Evolutionary conservation across 306 rosid genomes (phyloP).

Genomic region (Oemleria cerasiformis): DNA sequence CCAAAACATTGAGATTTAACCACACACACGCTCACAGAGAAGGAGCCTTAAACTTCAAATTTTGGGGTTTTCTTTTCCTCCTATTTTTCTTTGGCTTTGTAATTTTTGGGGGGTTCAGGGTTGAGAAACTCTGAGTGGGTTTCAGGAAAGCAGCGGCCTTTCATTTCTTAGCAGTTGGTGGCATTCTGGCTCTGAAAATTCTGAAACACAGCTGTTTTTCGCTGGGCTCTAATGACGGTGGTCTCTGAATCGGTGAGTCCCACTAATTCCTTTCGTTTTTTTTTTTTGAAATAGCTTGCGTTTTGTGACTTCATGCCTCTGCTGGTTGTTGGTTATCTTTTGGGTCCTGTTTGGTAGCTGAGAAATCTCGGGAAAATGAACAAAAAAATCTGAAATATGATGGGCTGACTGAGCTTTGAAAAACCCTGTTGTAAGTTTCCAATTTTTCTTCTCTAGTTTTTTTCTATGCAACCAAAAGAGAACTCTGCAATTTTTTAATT

Average conservation of each 20-base stretch:
- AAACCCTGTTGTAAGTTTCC: neutral
- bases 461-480: neutral
- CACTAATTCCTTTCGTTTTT: neutral
- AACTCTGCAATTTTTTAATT: neutral
- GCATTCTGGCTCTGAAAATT: conserved; percentile 2
- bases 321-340: neutral
- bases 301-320: neutral
- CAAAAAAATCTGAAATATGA: neutral
- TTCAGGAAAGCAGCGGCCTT: neutral
- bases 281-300: neutral
- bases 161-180: neutral
- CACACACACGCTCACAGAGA: too few relatives aligned
- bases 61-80: neutral
- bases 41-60: conserved; percentile 6
- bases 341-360: conserved; percentile 22
- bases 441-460: neutral
- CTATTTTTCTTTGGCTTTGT: neutral
- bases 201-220: conserved; percentile 1
- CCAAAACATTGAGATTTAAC: neutral
- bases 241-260: conserved; percentile 39
- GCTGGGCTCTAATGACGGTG: conserved; percentile 30
- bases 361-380: conserved; percentile 7
- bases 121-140: conserved; percentile 10
- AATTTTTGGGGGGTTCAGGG: neutral
- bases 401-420: conserved; percentile 1